phyloP scores from a whole-genome alignment of 371 early-diverging fungal species.

The Lichtheimia corymbifera region DNA sequence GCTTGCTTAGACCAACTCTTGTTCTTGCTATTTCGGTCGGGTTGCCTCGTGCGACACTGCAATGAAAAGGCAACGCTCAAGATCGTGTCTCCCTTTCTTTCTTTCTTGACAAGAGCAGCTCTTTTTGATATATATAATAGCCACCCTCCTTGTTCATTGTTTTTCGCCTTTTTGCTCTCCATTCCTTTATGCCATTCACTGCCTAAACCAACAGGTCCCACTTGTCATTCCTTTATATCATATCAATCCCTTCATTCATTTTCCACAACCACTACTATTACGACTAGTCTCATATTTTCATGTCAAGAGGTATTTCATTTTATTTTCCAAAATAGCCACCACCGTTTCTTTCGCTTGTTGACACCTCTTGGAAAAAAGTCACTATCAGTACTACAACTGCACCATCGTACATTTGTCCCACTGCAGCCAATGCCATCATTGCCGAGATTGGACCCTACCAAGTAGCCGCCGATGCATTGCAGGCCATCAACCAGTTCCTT shows the following conservation, averaged over 20 bases:
- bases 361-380: too few relatives aligned
- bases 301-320: not conserved
- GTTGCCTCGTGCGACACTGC: slow-evolving; percentile 3
- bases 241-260: not conserved
- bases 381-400: slow-evolving; percentile 16
- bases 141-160: not conserved
- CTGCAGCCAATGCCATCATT: slow-evolving; percentile 71
- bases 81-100: not conserved
- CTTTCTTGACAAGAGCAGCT: not conserved
- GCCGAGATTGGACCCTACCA: slow-evolving; percentile 63
- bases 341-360: too few relatives aligned
- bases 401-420: slow-evolving; percentile 66
- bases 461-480: slow-evolving; percentile 64
- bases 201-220: not conserved
- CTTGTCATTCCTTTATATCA: not conserved
- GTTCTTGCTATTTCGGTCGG: not conserved
- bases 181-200: slow-evolving; percentile 2
- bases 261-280: not conserved
- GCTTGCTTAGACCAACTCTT: too few relatives aligned
- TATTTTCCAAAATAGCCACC: not conserved
- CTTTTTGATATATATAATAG: not conserved
- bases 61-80: not conserved
- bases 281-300: not conserved
- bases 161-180: not conserved
- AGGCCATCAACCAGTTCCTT: slow-evolving; percentile 62